Evolutionary conservation across 208 protist species (phyloP).

Genomic region (Crithidia bombi): DNA sequence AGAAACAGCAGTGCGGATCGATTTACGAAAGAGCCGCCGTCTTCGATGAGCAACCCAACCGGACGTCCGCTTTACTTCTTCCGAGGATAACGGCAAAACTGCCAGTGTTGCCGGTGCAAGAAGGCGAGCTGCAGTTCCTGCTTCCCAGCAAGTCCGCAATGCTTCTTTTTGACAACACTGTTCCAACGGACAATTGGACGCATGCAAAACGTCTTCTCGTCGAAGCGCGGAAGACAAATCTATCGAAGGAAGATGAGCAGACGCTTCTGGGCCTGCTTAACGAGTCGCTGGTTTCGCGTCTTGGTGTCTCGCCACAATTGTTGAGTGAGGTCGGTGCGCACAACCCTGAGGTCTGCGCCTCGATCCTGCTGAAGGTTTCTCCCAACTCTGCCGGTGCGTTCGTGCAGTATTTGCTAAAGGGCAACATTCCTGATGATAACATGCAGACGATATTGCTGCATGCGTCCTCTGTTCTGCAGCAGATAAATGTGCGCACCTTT

Average conservation of each 20-base stretch:
- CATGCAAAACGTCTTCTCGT: slow-evolving; percentile 41
- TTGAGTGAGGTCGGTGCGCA: slow-evolving; percentile 48
- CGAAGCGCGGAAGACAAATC: slow-evolving; percentile 27
- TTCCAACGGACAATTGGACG: slow-evolving; percentile 45
- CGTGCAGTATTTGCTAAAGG: slow-evolving; percentile 58
- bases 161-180: slow-evolving; percentile 52
- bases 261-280: slow-evolving; percentile 42
- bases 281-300: slow-evolving; percentile 38
- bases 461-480: slow-evolving; percentile 49
- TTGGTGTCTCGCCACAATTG: slow-evolving; percentile 48
- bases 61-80: slow-evolving; percentile 38
- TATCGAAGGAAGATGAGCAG: slow-evolving; percentile 49
- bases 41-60: slow-evolving; percentile 40
- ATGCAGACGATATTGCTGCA: slow-evolving; percentile 60
- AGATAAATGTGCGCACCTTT: slow-evolving; percentile 61
- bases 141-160: slow-evolving; percentile 43
- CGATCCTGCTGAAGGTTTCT: slow-evolving; percentile 53
- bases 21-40: slow-evolving; percentile 45
- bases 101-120: slow-evolving; percentile 49
- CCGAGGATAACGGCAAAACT: slow-evolving; percentile 44
- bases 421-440: slow-evolving; percentile 41
- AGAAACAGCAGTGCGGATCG: slow-evolving; percentile 50
- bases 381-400: slow-evolving; percentile 33
- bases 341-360: slow-evolving; percentile 64
- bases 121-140: slow-evolving; percentile 65